phyloP scores from a whole-genome alignment of 2,329 filamentous ascomycete species.

The Orbilia oligospora region DNA sequence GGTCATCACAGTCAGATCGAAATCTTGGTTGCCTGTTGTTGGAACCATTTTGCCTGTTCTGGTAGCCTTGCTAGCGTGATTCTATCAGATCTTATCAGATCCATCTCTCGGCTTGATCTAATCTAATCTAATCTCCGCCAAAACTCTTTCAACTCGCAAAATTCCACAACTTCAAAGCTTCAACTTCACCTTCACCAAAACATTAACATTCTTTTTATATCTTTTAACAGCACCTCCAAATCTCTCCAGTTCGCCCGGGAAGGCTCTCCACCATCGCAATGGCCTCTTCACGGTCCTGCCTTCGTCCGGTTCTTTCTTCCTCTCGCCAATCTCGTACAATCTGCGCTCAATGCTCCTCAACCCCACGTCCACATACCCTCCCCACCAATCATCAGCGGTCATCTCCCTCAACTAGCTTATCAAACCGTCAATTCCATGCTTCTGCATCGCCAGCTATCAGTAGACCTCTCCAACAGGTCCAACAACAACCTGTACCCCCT shows the following conservation, averaged over 20 bases:
- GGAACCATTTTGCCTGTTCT: no score
- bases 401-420: background rate
- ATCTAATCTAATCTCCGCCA: slow-evolving; percentile 38
- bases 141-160: slow-evolving; percentile 57
- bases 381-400: slow-evolving; percentile 52
- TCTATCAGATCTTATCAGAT: background rate
- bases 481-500: slow-evolving; percentile 50
- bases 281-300: slow-evolving; percentile 37
- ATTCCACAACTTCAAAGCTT: slow-evolving; percentile 40
- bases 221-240: slow-evolving; percentile 5
- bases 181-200: slow-evolving; percentile 14
- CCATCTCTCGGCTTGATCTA: background rate
- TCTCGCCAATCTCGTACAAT: slow-evolving; percentile 37
- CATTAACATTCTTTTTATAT: slow-evolving; percentile 16
- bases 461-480: slow-evolving; percentile 48
- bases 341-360: slow-evolving; percentile 47
- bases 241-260: background rate
- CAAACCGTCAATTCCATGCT: slow-evolving; percentile 21
- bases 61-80: background rate
- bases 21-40: no score
- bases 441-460: slow-evolving; percentile 26
- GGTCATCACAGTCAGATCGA: no score
- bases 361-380: slow-evolving; percentile 27
- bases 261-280: slow-evolving; percentile 14
- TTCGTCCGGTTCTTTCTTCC: slow-evolving; percentile 46